Conservation (phyloP, 2,329 filamentous ascomycete genomes). For the Incumbomyces delicatus region DNA sequence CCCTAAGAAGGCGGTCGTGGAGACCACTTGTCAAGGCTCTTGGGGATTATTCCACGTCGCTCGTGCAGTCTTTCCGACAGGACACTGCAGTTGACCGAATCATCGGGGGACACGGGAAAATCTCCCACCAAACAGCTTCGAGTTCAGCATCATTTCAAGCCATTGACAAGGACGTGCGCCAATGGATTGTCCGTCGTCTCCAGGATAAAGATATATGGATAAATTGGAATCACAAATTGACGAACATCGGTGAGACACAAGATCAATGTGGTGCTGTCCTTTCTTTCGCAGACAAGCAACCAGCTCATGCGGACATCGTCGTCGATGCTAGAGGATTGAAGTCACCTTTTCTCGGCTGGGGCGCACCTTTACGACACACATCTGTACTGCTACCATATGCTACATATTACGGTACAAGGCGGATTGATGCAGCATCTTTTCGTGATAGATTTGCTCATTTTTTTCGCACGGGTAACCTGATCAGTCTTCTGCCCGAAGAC, state of each 20-base stretch:
- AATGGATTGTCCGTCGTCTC: neutral
- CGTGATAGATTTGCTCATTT: neutral
- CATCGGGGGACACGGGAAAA: neutral
- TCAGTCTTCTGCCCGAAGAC: neutral
- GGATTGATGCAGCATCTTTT: neutral
- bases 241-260: neutral
- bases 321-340: conserved; percentile 2
- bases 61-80: neutral
- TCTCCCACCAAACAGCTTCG: neutral
- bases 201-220: neutral
- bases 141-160: neutral
- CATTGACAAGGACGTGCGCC: conserved; percentile 3
- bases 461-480: neutral
- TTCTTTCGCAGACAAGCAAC: neutral
- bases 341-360: neutral
- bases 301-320: neutral
- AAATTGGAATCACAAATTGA: conserved; percentile 4
- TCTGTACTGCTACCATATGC: conserved; percentile 1
- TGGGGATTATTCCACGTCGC: neutral
- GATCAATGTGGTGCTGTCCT: neutral
- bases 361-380: neutral
- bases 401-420: neutral
- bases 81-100: conserved; percentile 1
- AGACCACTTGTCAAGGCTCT: neutral
- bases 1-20: neutral